Percentiles rank a stretch among this genome's conserved stretches.
phyloP scores from a whole-genome alignment of 2,329 filamentous ascomycete genomes.

The Fusarium odoratissimum region DNA sequence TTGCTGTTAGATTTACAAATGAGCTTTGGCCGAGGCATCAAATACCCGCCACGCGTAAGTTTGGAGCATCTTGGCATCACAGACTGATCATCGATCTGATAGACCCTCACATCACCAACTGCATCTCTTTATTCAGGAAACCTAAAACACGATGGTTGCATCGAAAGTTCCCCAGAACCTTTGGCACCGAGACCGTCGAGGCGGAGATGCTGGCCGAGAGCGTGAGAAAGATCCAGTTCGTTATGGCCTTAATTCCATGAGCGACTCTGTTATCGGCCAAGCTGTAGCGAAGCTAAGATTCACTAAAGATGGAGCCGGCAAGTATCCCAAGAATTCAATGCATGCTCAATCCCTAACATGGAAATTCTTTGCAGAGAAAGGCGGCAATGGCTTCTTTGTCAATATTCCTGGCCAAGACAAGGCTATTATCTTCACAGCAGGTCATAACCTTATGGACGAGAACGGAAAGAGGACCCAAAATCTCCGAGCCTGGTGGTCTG shows the following conservation, averaged over 20 bases:
- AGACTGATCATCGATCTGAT: neutral
- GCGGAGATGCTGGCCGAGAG: neutral
- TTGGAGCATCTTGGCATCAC: neutral
- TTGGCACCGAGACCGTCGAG: neutral
- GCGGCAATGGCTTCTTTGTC: neutral
- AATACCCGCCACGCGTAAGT: neutral
- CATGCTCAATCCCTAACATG: neutral
- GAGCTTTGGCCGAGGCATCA: neutral
- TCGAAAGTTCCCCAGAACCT: neutral
- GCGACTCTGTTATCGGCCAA: neutral
- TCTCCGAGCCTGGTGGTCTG: neutral
- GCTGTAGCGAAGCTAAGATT: neutral
- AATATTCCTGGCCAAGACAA: neutral
- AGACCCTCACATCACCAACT: neutral
- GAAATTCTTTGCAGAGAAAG: rapidly evolving
- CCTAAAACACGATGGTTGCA: neutral
- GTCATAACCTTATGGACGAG: neutral
- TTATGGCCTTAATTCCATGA: neutral
- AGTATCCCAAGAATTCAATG: neutral
- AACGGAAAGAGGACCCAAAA: neutral
- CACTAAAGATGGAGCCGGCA: neutral
- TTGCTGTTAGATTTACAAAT: neutral
- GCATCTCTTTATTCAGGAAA: neutral
- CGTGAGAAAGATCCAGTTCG: neutral
- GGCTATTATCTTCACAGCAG: neutral